These are phyloP conservation scores for Lithocarpus polystachyus DNA, from an alignment of 306 rosid genomes.

Conservation along the genomic window DNA sequence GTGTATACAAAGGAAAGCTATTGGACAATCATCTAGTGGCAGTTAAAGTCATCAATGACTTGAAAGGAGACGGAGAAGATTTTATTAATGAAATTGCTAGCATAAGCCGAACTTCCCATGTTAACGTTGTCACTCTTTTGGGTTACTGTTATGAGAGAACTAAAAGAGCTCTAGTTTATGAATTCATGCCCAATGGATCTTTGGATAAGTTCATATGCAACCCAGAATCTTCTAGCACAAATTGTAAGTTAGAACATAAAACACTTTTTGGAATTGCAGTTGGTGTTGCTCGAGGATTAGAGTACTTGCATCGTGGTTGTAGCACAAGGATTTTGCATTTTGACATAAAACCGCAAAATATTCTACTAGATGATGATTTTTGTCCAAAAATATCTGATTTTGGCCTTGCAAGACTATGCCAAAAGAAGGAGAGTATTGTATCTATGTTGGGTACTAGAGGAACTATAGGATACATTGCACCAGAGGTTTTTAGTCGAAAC, in stretches of 20 bases:
- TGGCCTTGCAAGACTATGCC: slow-evolving; percentile 35
- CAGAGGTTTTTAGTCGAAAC: slow-evolving; percentile 15
- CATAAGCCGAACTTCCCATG: no score
- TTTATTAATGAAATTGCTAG: slow-evolving; percentile 39
- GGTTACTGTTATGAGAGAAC: no score
- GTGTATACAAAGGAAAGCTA: no score
- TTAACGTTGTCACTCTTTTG: no score
- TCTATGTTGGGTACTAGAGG: not conserved
- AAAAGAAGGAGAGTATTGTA: slow-evolving; percentile 30
- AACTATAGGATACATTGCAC: no score
- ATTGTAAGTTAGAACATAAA: slow-evolving; percentile 17
- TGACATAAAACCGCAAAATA: slow-evolving; percentile 8
- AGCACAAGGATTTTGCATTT: slow-evolving; percentile 37
- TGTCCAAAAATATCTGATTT: slow-evolving; percentile 40
- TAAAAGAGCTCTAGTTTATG: slow-evolving; percentile 1
- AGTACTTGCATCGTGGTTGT: slow-evolving; percentile 20
- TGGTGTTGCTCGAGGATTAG: slow-evolving; percentile 38
- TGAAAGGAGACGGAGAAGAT: slow-evolving; percentile 32
- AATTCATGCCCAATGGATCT: slow-evolving; percentile 40
- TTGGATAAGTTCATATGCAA: slow-evolving; percentile 29
- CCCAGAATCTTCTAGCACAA: not conserved
- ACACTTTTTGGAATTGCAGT: slow-evolving; percentile 6
- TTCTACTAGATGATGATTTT: not conserved
- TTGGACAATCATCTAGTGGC: not conserved
- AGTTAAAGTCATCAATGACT: slow-evolving; percentile 26